A percentile compares a stretch with the other conserved stretches of the same genome.
phyloP scores from a whole-genome alignment of 768 basidiomycete genomes.

The Holtermannia corniformis region DNA sequence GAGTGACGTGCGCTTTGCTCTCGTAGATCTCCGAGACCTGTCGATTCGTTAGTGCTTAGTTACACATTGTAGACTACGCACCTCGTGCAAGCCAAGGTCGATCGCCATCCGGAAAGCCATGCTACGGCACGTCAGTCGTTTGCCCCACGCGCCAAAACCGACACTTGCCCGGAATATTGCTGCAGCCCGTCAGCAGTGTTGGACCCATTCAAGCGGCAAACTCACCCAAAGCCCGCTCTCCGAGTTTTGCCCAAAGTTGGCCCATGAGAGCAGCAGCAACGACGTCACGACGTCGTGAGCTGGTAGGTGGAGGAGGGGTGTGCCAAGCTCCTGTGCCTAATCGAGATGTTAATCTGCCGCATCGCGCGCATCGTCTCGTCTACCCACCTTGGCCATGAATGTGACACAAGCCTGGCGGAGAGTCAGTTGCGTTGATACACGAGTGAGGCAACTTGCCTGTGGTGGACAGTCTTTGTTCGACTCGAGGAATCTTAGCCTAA shows the following conservation, averaged over 20 bases:
- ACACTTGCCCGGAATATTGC: constrained; percentile 29
- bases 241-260: constrained; percentile 32
- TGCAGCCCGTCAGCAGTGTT: too few species aligned
- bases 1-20: constrained; percentile 27
- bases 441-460: neutral
- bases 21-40: constrained; percentile 32
- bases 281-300: constrained; percentile 33
- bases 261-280: constrained; percentile 34
- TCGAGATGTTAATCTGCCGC: neutral
- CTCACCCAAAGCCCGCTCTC: constrained; percentile 38
- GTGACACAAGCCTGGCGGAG: constrained; percentile 17
- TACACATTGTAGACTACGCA: neutral
- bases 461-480: constrained; percentile 14
- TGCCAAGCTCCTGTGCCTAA: constrained; percentile 27
- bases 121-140: neutral
- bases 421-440: neutral
- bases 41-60: neutral
- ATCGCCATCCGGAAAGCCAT: constrained; percentile 37
- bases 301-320: constrained; percentile 35
- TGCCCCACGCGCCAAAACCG: neutral
- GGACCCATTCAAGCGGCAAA: too few species aligned
- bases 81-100: constrained; percentile 34
- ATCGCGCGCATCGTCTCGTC: too few species aligned
- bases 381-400: constrained; percentile 31
- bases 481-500: constrained; percentile 26